Evolutionary conservation across 176 grass and related monocot species (phyloP).

Genomic region (Hsuehochloa calcarea): DNA sequence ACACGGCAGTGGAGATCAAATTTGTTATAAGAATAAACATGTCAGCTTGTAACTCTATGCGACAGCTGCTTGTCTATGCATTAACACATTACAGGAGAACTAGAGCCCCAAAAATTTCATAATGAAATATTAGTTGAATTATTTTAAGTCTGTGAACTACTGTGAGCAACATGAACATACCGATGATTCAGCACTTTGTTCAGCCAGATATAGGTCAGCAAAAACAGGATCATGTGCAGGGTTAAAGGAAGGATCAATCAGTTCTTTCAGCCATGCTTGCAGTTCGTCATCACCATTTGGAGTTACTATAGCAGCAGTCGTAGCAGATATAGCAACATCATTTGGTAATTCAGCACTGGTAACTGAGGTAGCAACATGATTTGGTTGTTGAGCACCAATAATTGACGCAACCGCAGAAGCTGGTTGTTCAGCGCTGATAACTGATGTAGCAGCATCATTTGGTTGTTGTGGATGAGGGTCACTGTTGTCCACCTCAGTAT

Average conservation of each 20-base stretch:
- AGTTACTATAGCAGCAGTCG: conserved; percentile 17
- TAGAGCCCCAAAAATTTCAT: not conserved
- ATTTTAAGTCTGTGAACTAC: not conserved
- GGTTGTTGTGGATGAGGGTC: conserved; percentile 28
- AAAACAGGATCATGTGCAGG: not conserved
- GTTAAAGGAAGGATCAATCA: conserved; percentile 49
- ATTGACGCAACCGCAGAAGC: conserved; percentile 19
- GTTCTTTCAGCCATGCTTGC: conserved; percentile 38
- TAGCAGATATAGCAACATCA: not conserved
- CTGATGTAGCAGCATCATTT: conserved; percentile 32
- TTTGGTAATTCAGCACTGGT: conserved; percentile 23
- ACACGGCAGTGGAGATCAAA: not conserved
- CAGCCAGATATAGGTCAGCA: conserved; percentile 12
- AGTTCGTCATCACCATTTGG: conserved; percentile 22
- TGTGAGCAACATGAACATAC: conserved; percentile 39
- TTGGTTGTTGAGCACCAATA: conserved; percentile 16
- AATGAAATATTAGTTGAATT: not conserved
- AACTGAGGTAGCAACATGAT: conserved; percentile 15
- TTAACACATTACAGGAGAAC: not conserved
- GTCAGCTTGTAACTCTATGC: not conserved
- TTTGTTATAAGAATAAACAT: not conserved
- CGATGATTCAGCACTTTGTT: conserved; percentile 39
- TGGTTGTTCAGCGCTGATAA: conserved; percentile 34
- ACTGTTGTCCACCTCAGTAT: conserved; percentile 22
- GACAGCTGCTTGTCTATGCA: not conserved